phyloP scores from a whole-genome alignment of 805 yeast species.

The Peterozyma toletana region DNA sequence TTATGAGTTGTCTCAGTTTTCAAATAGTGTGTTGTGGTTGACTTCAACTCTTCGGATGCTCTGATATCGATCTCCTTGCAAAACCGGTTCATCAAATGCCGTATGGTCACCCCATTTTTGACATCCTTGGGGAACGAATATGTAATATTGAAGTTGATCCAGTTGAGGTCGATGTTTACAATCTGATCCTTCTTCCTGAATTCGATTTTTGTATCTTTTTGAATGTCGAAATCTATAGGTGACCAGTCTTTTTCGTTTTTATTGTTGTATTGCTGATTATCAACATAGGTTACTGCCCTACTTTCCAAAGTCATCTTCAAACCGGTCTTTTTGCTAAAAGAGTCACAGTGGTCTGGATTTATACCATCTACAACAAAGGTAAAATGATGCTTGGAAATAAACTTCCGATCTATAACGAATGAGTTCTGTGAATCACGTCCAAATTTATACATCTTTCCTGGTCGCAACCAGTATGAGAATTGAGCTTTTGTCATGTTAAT shows the following conservation, averaged over 20 bases:
- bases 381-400: neutral
- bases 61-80: conserved; percentile 3
- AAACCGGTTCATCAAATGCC: neutral
- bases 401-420: neutral
- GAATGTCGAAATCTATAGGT: conserved; percentile 2
- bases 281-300: conserved; percentile 5
- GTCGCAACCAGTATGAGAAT: neutral
- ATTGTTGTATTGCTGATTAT: conserved; percentile 1
- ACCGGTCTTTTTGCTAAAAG: conserved; percentile 1
- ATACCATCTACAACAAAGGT: neutral
- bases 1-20: conserved; percentile 1
- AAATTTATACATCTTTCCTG: neutral
- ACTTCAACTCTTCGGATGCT: conserved; percentile 1
- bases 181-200: conserved; percentile 4
- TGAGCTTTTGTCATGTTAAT: no score
- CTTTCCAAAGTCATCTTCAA: conserved; percentile 3
- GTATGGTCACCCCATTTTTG: neutral
- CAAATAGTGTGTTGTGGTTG: conserved; percentile 5
- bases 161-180: neutral
- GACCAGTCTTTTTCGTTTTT: conserved; percentile 1
- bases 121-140: neutral
- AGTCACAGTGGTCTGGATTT: neutral
- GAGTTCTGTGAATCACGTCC: neutral
- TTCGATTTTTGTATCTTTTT: neutral
- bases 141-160: conserved; percentile 4